Percentiles rank a stretch among this genome's conserved stretches.
phyloP scores from a whole-genome alignment of 305 asterid genomes.

The Fraxinus velutina region DNA sequence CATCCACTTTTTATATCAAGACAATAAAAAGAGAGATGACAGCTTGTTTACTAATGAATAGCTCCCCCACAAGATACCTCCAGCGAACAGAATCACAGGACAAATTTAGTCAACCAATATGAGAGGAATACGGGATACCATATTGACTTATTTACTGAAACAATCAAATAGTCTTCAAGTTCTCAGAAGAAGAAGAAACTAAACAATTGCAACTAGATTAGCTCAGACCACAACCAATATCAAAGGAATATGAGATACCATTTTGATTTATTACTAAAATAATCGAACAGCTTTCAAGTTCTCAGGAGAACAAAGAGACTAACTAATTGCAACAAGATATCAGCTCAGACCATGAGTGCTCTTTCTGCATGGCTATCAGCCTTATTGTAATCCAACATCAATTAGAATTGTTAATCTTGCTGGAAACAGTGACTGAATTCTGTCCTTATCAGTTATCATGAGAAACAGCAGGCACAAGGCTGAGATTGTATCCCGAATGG shows the following conservation, averaged over 20 bases:
- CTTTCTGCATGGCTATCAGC: neutral
- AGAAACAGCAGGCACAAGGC: constrained; percentile 1
- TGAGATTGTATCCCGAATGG: neutral
- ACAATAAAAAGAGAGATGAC: neutral
- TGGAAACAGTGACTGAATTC: neutral
- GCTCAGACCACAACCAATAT: neutral
- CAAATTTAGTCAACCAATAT: neutral
- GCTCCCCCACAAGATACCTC: neutral
- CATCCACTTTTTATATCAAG: constrained; percentile 8
- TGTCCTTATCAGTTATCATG: neutral
- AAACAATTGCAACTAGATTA: neutral
- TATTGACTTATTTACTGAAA: neutral
- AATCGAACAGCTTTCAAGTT: neutral
- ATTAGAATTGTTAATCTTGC: neutral
- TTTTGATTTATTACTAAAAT: neutral
- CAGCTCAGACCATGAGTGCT: neutral
- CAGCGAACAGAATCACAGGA: neutral
- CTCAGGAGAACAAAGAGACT: neutral
- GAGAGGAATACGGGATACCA: neutral
- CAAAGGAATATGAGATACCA: neutral
- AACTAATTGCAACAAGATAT: neutral
- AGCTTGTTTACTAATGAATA: neutral
- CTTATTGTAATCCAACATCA: neutral
- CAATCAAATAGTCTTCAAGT: constrained; percentile 16
- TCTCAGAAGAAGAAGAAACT: neutral